These are phyloP conservation scores for Fusarium heterosporum DNA, from an alignment of 2,329 filamentous ascomycete genomes.

Conservation along the genomic window DNA sequence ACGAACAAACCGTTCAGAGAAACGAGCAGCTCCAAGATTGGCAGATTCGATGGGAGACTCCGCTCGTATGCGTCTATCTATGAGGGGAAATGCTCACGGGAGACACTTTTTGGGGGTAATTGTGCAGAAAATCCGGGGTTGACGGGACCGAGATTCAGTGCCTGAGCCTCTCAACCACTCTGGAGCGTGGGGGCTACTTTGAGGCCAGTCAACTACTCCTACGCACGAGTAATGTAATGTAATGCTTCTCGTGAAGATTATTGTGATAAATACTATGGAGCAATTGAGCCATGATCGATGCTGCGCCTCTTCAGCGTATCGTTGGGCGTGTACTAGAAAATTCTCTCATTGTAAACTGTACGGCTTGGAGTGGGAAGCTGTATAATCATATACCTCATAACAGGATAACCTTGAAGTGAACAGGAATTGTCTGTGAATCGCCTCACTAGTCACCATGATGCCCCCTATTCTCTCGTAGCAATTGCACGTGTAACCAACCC, in stretches of 20 bases:
- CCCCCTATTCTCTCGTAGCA: not conserved
- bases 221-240: not conserved
- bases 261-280: slow-evolving; percentile 15
- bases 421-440: not conserved
- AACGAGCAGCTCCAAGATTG: slow-evolving; percentile 35
- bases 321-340: not conserved
- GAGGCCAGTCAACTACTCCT: slow-evolving; percentile 12
- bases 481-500: slow-evolving; percentile 30
- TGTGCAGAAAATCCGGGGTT: slow-evolving; percentile 43
- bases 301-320: slow-evolving; percentile 32
- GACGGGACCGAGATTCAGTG: slow-evolving; percentile 26
- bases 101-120: slow-evolving; percentile 24
- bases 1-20: slow-evolving; percentile 31
- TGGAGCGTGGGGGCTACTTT: slow-evolving; percentile 39
- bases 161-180: slow-evolving; percentile 18
- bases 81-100: slow-evolving; percentile 32
- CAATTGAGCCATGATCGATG: slow-evolving; percentile 10
- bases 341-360: not conserved
- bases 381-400: not conserved
- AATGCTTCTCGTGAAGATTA: slow-evolving; percentile 2
- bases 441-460: not conserved
- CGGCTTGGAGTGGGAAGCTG: not conserved
- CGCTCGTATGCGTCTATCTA: slow-evolving; percentile 34
- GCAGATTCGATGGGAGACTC: slow-evolving; percentile 26
- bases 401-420: not conserved